Conservation (phyloP, 768 basidiomycete species). For the Suillus ampliporus region DNA sequence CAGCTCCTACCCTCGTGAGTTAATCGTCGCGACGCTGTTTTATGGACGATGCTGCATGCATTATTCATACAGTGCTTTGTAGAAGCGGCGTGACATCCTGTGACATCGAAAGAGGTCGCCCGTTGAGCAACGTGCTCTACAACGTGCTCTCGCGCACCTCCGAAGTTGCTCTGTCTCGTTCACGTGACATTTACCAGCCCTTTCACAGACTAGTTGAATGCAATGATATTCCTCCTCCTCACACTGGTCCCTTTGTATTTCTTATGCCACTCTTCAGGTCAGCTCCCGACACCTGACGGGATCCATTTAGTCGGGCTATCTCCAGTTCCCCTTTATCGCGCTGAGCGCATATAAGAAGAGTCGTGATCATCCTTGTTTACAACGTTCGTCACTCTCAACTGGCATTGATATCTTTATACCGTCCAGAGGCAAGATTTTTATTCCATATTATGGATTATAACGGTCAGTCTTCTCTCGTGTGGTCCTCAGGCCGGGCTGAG, state of each 20-base stretch:
- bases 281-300: neutral
- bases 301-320: neutral
- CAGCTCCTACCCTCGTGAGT: neutral
- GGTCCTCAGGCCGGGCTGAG: neutral
- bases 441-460: neutral
- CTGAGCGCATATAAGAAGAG: neutral
- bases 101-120: neutral
- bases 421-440: neutral
- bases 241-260: constrained; percentile 23
- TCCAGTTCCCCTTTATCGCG: constrained; percentile 1
- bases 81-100: neutral
- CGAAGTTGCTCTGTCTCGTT: constrained; percentile 31
- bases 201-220: neutral
- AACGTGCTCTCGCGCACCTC: constrained; percentile 30
- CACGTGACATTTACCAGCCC: constrained; percentile 22
- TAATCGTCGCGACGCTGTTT: neutral
- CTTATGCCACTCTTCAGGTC: constrained; percentile 25
- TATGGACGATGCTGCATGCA: neutral
- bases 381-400: neutral
- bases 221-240: constrained; percentile 2
- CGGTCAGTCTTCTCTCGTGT: neutral
- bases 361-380: neutral
- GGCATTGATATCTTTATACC: neutral
- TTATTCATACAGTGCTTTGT: neutral
- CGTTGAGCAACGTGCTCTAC: constrained; percentile 14